These are phyloP conservation scores for Chlorokybus atmophyticus DNA, from an alignment of 139 green algal species.

Conservation along the genomic window DNA sequence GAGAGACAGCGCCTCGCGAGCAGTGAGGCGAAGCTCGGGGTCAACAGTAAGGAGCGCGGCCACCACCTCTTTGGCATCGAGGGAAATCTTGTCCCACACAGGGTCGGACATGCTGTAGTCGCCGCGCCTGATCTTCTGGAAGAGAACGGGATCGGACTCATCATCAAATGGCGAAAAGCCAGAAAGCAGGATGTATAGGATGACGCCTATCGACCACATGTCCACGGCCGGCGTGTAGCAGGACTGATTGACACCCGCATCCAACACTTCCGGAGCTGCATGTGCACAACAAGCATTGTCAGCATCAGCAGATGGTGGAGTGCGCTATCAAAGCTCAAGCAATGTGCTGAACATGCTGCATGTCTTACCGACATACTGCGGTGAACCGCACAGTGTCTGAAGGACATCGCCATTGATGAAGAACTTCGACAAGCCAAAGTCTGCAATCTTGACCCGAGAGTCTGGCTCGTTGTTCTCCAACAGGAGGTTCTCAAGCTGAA, in stretches of 20 bases:
- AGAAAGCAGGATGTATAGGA: slow-evolving; percentile 71
- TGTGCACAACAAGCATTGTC: too few relatives aligned
- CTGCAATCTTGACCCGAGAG: slow-evolving; percentile 50
- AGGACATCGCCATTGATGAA: slow-evolving; percentile 13
- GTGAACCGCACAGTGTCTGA: slow-evolving; percentile 49
- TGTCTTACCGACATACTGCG: slow-evolving; percentile 58
- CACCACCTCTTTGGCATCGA: slow-evolving; percentile 3
- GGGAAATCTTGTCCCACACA: slow-evolving; percentile 61
- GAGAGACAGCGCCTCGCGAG: neutral
- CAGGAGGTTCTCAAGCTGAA: slow-evolving; percentile 87
- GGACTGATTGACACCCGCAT: slow-evolving; percentile 24
- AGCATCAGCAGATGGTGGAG: too few relatives aligned
- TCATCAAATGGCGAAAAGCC: slow-evolving; percentile 83
- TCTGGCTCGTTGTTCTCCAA: slow-evolving; percentile 47
- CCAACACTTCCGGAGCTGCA: slow-evolving; percentile 64
- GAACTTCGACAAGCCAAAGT: slow-evolving; percentile 82
- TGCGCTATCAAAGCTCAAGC: too few relatives aligned
- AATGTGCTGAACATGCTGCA: neutral
- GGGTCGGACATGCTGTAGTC: slow-evolving; percentile 62
- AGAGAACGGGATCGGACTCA: slow-evolving; percentile 73
- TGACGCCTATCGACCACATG: slow-evolving; percentile 56
- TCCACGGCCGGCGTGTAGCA: slow-evolving; percentile 44
- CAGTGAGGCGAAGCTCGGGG: neutral
- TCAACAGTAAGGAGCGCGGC: neutral
- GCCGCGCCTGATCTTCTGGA: slow-evolving; percentile 66